phyloP scores from a whole-genome alignment of 495 filamentous ascomycete species.

The Daldinia concentrica region DNA sequence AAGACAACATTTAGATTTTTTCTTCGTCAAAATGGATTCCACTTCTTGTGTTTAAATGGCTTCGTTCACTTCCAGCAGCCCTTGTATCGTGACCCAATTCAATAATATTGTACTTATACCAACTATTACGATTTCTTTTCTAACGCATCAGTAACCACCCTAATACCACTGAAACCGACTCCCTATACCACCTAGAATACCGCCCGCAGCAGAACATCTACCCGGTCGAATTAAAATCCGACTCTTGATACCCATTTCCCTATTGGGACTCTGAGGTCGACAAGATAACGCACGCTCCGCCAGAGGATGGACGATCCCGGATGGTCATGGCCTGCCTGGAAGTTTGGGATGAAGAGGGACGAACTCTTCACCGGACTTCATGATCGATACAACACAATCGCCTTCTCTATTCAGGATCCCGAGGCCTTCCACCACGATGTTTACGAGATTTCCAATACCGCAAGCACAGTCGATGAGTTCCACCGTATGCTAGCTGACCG shows the following conservation, averaged over 20 bases:
- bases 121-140: conserved; percentile 25
- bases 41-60: conserved; percentile 48
- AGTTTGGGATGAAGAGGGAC: conserved; percentile 54
- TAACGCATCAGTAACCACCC: conserved; percentile 41
- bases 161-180: conserved; percentile 25
- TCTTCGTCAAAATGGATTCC: conserved; percentile 41
- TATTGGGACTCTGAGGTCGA: conserved; percentile 12
- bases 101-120: conserved; percentile 29
- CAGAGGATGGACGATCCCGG: conserved; percentile 58
- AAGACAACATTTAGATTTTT: conserved; percentile 18
- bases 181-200: conserved; percentile 19
- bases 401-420: conserved; percentile 47
- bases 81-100: conserved; percentile 26
- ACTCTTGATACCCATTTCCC: conserved; percentile 9
- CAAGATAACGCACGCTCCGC: conserved; percentile 9
- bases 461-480: conserved; percentile 55
- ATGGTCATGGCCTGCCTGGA: conserved; percentile 60
- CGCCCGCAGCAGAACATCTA: conserved; percentile 9
- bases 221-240: conserved; percentile 7
- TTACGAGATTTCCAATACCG: conserved; percentile 55
- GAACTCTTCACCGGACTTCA: conserved; percentile 50
- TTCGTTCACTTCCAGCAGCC: conserved; percentile 38
- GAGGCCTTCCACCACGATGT: conserved; percentile 49
- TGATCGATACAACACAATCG: conserved; percentile 48
- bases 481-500: conserved; percentile 55